phyloP scores from a whole-genome alignment of 108 stramenopile genomes.

The Skeletonema costatum region DNA sequence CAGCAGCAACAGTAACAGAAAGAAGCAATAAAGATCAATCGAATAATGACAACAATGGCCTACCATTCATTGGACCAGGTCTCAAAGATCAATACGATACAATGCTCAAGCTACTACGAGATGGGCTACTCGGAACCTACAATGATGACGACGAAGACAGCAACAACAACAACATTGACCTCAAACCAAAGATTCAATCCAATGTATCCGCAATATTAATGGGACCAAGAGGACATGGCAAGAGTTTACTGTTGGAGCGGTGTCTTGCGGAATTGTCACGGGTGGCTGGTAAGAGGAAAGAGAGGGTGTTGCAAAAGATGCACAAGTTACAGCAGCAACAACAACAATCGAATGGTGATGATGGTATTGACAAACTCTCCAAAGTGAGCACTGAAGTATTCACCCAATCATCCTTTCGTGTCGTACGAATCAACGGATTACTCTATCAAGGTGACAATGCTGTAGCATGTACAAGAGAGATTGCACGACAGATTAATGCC shows the following conservation, averaged over 20 bases:
- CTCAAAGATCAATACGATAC: constrained; percentile 35
- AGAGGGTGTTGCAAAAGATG: constrained; percentile 8
- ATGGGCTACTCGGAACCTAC: constrained; percentile 33
- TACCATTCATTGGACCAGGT: constrained; percentile 41
- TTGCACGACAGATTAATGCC: constrained; percentile 77
- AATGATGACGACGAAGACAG: constrained; percentile 4
- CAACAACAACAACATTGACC: neutral
- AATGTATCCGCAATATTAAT: constrained; percentile 75
- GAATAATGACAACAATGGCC: constrained; percentile 6
- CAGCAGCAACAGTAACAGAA: neutral
- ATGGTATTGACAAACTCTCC: neutral
- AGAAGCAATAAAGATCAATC: neutral
- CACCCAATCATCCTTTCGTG: constrained; percentile 52
- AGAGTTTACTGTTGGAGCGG: constrained; percentile 68
- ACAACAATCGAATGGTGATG: neutral
- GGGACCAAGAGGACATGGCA: constrained; percentile 78
- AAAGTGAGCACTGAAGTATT: neutral
- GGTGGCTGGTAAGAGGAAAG: constrained; percentile 24
- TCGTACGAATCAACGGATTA: constrained; percentile 71
- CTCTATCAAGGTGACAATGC: constrained; percentile 73
- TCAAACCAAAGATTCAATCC: constrained; percentile 16
- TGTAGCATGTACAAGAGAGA: constrained; percentile 63
- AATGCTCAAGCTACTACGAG: constrained; percentile 17
- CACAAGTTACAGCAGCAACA: constrained; percentile 15
- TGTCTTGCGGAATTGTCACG: constrained; percentile 56